These are phyloP conservation scores for Globisporangium alternatum DNA, from an alignment of 352 stramenopile genomes.

Conservation along the genomic window DNA sequence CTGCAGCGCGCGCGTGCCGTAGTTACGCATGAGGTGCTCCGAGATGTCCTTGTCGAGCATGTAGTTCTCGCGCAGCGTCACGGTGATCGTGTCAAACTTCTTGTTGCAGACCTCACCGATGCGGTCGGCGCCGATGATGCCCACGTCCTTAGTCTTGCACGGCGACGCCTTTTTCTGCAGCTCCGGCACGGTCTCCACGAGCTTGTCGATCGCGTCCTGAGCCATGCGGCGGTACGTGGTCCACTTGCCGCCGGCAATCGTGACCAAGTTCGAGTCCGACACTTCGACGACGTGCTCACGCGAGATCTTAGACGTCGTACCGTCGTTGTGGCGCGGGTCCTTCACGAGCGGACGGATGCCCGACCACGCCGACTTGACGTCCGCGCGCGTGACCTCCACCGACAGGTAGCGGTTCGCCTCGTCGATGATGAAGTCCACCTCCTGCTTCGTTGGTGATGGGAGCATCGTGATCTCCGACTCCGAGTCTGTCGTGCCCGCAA, in stretches of 20 bases:
- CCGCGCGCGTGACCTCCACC: slow-evolving; percentile 83
- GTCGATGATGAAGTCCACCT: slow-evolving; percentile 95
- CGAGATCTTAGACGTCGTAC: slow-evolving; percentile 88
- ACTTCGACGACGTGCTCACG: slow-evolving; percentile 95
- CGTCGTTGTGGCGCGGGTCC: slow-evolving; percentile 82
- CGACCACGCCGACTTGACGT: slow-evolving; percentile 95
- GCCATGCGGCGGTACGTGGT: slow-evolving; percentile 97
- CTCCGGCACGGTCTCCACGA: slow-evolving; percentile 77
- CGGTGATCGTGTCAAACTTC: slow-evolving; percentile 95
- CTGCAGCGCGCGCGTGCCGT: slow-evolving; percentile 94
- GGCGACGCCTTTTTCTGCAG: slow-evolving; percentile 63
- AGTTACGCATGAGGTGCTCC: slow-evolving; percentile 95
- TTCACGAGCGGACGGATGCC: slow-evolving; percentile 94
- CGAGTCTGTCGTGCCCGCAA: slow-evolving; percentile 93
- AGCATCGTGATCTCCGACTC: slow-evolving; percentile 93
- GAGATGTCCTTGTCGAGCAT: slow-evolving; percentile 92
- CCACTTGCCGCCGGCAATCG: slow-evolving; percentile 96
- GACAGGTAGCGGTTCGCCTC: slow-evolving; percentile 91
- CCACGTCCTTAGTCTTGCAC: slow-evolving; percentile 80
- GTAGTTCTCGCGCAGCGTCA: slow-evolving; percentile 93
- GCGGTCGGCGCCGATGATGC: slow-evolving; percentile 87
- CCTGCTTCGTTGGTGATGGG: slow-evolving; percentile 88
- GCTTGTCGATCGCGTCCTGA: slow-evolving; percentile 92
- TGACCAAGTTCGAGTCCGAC: slow-evolving; percentile 88
- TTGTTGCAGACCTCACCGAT: slow-evolving; percentile 94